Evolutionary conservation across 805 yeast genomes (phyloP), one percentile per base, ranked within the genome.

Genomic region (Kodamaea restingae): DNA sequence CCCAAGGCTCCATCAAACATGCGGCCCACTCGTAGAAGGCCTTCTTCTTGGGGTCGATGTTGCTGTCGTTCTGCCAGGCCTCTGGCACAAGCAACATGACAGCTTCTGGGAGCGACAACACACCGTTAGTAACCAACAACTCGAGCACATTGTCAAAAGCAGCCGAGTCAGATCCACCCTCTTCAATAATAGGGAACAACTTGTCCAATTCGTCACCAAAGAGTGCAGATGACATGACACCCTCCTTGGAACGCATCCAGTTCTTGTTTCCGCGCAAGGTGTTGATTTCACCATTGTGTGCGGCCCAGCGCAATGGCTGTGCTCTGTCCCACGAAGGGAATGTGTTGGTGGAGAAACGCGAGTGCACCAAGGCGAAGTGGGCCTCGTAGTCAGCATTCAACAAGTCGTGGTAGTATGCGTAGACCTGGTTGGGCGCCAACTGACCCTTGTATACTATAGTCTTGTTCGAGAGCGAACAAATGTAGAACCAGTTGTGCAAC

Each of bases 281-380:
- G 67, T 91, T 91, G 63, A 91, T 93, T 67, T 91, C 98, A 74
- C 98, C 98, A 63, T 91, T 91, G 69, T 91, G 98, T 28, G 98
- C 98, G 22, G 95, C 87, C 84, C 95, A 83, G 63, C 98, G 76
- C 56, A 91, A 75, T 35, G 98, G 98, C 67, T 91, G 98, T 17
- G 98, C 98, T 66, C 98, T 80, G 67, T 93, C 98, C 98, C 98
- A 91, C n/a, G 96, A 88, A 35, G 98, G 98, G 79, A 91, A 91
- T 35, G 98, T 91, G 65, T 91, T 91, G 22, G 98, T 91, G 42
- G 97, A 88, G 74, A 91, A 91, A 61, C 98, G 80, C 17, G 98
- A 90, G 70, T 91, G 98, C 37, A 91, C 98, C 30, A 91, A 75
- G 11, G 97, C 95, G 73, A 93, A 87, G 59, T 90, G 97, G 33